Base-by-base conservation (phyloP, 2,329 filamentous ascomycete species). In the Ophiocordyceps camponoti-rufipedis region DNA sequence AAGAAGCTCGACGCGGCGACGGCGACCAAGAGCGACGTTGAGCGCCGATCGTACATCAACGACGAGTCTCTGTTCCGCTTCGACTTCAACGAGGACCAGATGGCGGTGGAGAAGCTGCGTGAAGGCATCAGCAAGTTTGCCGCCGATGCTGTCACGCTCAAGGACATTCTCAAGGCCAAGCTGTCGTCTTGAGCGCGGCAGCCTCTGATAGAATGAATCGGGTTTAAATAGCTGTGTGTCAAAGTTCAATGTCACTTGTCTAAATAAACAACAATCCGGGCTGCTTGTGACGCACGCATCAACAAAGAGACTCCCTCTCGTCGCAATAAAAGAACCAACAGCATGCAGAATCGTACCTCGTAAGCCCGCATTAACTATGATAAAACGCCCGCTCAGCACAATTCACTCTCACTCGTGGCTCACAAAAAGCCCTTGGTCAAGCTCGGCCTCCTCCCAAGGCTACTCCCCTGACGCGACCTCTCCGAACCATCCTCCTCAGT, bases 101-200 rank as follows among this genome's bases (percentile, higher is more conserved):
- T 98, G 91, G 91, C 85, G 52, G 86, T 94, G 54, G 88, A 96
- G 82, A 98, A 98, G 83, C 80, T 98, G 57, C 85, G 88, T 51
- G 91, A 98, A 72, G 91, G 91, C 69, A 98, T 98, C 75, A 93
- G 85, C 75, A 95, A 95, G 74, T 98, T 98, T 61, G 89, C 91
- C 48, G 91, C 91, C 56, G 91, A 98, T 61, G 88, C 91, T 55
- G 71, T 88, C 54, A 94, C 86, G 49, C 80, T 98, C 58, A 96
- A 96, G 83, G 75, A 78, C 52, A 88, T 94, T 60, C 75, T 98
- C 61, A 82, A 82, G 75, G 67, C 78, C 69, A 96, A 95, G 85
- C 74, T 96, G 57, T 46, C 53, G 46, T 63, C 35, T n/a, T 39
- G 29, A 16, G 16, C 2, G 10, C 6, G 35, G 18, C 35, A 18